These are phyloP conservation scores for Wickerhamiella vanderwaltii DNA, from an alignment of 805 yeast species.

Conservation along the genomic window DNA sequence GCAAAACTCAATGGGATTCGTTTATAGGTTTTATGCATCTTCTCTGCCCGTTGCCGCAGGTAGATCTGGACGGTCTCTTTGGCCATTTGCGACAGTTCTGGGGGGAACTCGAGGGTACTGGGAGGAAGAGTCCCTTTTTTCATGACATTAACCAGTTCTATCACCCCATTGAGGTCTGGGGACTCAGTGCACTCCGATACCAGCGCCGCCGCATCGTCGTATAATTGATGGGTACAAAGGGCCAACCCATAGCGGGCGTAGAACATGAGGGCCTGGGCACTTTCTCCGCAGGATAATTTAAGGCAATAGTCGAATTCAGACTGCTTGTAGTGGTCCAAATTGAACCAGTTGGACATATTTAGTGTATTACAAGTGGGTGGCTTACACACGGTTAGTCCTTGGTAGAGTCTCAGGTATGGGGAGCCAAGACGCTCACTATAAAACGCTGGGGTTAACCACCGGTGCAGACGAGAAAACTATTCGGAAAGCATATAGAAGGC, in stretches of 20 bases:
- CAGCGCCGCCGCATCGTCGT: slow-evolving; percentile 4
- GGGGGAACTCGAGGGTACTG: background rate
- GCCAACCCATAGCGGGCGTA: slow-evolving; percentile 7
- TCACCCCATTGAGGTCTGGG: background rate
- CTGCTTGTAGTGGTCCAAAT: background rate
- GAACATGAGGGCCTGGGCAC: background rate
- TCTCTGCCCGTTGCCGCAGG: background rate
- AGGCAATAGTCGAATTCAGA: slow-evolving; percentile 7
- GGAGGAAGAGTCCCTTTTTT: background rate
- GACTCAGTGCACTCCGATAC: background rate
- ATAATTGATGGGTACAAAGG: slow-evolving; percentile 3
- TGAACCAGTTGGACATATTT: background rate
- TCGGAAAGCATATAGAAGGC: slow-evolving; percentile 81
- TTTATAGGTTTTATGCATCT: background rate
- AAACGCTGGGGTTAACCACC: slow-evolving; percentile 72
- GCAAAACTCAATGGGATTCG: background rate
- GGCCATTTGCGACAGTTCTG: background rate
- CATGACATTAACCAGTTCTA: background rate
- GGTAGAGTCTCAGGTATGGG: too few species aligned
- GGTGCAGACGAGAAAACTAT: slow-evolving; percentile 66
- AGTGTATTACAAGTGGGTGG: too few species aligned
- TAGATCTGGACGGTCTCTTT: background rate
- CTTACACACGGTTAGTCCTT: too few species aligned
- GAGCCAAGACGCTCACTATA: slow-evolving; percentile 48
- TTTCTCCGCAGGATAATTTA: background rate